phyloP scores from a whole-genome alignment of 768 basidiomycete species.

The Kwoniella botswanensis region DNA sequence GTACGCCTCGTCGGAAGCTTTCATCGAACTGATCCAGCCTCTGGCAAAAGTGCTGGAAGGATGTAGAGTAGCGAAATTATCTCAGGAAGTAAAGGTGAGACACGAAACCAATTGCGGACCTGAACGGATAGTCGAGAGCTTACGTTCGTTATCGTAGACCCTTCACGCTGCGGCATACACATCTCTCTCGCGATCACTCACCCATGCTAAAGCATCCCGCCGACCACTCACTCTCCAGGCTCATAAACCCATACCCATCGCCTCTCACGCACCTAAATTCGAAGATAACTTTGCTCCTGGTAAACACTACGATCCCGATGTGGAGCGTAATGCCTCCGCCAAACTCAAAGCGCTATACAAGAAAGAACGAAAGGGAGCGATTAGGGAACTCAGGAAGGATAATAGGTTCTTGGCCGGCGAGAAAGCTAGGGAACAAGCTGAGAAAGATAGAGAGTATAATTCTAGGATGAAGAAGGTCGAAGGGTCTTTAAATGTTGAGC shows the following conservation, averaged over 20 bases:
- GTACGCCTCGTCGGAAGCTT: slow-evolving; percentile 72
- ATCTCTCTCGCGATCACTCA: slow-evolving; percentile 68
- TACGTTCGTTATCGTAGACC: slow-evolving; percentile 59
- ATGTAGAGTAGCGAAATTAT: slow-evolving; percentile 62
- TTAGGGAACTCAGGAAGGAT: slow-evolving; percentile 94
- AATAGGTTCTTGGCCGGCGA: slow-evolving; percentile 88
- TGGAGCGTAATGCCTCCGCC: slow-evolving; percentile 80
- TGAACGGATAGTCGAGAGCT: background rate
- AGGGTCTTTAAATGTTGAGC: slow-evolving; percentile 71
- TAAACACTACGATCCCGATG: slow-evolving; percentile 79
- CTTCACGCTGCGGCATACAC: slow-evolving; percentile 63
- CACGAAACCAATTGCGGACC: background rate
- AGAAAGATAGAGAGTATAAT: slow-evolving; percentile 81
- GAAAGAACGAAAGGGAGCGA: slow-evolving; percentile 95
- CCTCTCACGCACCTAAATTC: slow-evolving; percentile 92
- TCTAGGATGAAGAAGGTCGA: slow-evolving; percentile 79
- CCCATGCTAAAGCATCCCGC: slow-evolving; percentile 73
- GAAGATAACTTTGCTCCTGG: slow-evolving; percentile 63
- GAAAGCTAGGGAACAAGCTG: slow-evolving; percentile 78
- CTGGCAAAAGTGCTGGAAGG: slow-evolving; percentile 66
- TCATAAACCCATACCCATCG: slow-evolving; percentile 95
- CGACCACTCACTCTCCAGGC: slow-evolving; percentile 80
- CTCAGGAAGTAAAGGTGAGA: slow-evolving; percentile 67
- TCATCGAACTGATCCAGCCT: slow-evolving; percentile 83
- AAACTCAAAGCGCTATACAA: slow-evolving; percentile 89